A percentile compares a stretch with the other conserved stretches of the same genome.
These are phyloP conservation scores for Fraxinus angustifolia DNA, from an alignment of 305 asterid genomes.

Conservation along the genomic window DNA sequence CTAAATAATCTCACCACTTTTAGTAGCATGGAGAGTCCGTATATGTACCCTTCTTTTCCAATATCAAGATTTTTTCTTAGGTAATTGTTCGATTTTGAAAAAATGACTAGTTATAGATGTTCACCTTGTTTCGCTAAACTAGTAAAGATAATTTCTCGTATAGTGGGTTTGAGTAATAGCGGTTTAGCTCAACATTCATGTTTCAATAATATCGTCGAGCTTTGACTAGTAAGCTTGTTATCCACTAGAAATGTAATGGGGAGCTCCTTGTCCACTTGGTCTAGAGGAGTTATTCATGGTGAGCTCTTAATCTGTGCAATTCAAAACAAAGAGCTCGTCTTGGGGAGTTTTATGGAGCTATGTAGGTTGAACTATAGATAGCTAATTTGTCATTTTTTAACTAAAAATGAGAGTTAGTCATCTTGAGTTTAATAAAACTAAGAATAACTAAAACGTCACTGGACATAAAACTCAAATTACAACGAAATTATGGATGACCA, in stretches of 20 bases:
- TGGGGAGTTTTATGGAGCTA: not conserved
- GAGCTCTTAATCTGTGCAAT: not conserved
- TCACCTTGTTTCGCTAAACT: not conserved
- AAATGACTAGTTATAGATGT: not conserved
- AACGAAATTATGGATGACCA: not conserved
- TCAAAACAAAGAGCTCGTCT: not conserved
- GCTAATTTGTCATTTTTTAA: not conserved
- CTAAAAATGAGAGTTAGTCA: not conserved
- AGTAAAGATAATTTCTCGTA: not conserved
- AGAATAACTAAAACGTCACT: not conserved
- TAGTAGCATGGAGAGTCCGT: not conserved
- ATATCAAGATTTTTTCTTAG: not conserved
- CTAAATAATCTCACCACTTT: not conserved
- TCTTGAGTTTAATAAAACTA: not conserved
- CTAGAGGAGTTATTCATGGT: not conserved
- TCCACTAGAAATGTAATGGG: not conserved
- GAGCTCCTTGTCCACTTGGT: not conserved
- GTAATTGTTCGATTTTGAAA: not conserved
- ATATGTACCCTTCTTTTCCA: not conserved
- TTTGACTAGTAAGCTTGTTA: not conserved
- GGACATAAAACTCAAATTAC: not conserved
- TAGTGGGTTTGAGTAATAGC: not conserved
- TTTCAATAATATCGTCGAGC: not conserved
- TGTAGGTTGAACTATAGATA: not conserved
- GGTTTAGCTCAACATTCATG: not conserved